Evolutionary conservation across 78 protist species (phyloP).

Genomic region (Dictyostelium discoideum): DNA sequence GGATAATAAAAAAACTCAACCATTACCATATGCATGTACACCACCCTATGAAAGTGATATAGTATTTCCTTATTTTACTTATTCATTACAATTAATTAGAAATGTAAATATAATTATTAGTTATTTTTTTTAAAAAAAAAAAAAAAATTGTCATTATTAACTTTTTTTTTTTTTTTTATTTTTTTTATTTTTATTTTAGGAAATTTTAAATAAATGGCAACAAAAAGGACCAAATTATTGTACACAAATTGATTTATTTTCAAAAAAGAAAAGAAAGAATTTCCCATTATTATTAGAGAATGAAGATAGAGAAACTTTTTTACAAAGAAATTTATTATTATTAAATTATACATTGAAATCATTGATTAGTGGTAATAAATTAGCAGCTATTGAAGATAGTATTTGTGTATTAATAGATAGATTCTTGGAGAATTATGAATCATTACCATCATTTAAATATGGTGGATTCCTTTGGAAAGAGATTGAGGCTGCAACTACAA

Average conservation of each 20-base stretch:
- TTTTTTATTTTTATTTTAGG: neutral
- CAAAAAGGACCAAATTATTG: conserved; percentile 56
- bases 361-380: neutral
- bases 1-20: conserved; percentile 76
- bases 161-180: neutral
- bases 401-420: conserved; percentile 43
- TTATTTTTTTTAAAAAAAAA: neutral
- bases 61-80: conserved; percentile 53
- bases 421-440: conserved; percentile 70
- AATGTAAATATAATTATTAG: conserved; percentile 7
- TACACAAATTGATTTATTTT: conserved; percentile 50
- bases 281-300: conserved; percentile 41
- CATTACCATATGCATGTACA: conserved; percentile 57
- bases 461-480: conserved; percentile 32
- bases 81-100: conserved; percentile 46
- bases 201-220: conserved; percentile 52
- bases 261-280: conserved; percentile 76
- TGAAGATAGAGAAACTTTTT: conserved; percentile 70
- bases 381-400: conserved; percentile 63
- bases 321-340: conserved; percentile 52
- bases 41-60: conserved; percentile 78
- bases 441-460: conserved; percentile 43
- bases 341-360: conserved; percentile 22
- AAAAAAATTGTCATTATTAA: neutral
- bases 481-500: neutral